These are phyloP conservation scores for Fusarium begoniae DNA, from an alignment of 2,329 filamentous ascomycete species.

Conservation along the genomic window DNA sequence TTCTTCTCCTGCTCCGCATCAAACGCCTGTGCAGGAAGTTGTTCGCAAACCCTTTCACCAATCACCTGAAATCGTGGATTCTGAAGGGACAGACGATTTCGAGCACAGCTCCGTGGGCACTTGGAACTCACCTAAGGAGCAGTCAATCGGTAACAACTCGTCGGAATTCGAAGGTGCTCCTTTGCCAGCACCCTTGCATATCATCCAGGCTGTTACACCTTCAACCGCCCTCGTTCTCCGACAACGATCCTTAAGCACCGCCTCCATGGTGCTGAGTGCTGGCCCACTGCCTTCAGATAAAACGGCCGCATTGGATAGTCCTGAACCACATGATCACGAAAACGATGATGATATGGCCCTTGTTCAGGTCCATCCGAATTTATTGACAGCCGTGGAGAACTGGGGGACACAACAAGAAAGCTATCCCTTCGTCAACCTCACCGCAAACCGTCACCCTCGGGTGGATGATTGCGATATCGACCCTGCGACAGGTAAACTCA, in stretches of 20 bases:
- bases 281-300: neutral
- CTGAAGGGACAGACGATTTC: neutral
- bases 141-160: neutral
- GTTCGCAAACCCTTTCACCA: neutral
- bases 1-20: neutral
- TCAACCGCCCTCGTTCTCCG: neutral
- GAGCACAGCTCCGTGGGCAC: conserved; percentile 3
- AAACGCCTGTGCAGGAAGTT: neutral
- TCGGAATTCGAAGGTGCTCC: conserved; percentile 2
- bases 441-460: neutral
- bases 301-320: neutral
- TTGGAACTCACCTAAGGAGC: conserved; percentile 6
- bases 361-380: neutral
- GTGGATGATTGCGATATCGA: conserved; percentile 48
- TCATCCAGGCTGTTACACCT: conserved; percentile 25
- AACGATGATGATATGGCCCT: neutral
- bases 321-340: neutral
- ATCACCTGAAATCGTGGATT: neutral
- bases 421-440: neutral
- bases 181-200: conserved; percentile 31
- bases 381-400: neutral
- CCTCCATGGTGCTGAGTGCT: conserved; percentile 24
- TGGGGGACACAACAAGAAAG: conserved; percentile 1
- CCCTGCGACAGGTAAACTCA: conserved; percentile 47
- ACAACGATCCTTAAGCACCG: neutral